Evolutionary conservation across 495 filamentous ascomycete species (phyloP), one percentile per base, ranked within the genome.

Genomic region (Glutinoglossum americanum): DNA sequence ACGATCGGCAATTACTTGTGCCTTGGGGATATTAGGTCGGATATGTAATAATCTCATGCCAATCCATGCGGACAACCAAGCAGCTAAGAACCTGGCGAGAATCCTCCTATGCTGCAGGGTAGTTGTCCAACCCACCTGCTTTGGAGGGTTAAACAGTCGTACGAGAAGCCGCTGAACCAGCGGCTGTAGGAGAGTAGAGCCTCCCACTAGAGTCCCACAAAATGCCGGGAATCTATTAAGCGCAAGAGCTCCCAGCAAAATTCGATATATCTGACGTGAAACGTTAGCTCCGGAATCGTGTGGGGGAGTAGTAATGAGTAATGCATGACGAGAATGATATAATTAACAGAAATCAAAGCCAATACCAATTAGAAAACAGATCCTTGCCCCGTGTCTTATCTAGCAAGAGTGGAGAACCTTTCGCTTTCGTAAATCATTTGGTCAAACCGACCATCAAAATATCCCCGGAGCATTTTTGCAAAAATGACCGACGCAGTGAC

Each of bases 181-280:
- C 17, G 60, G 19, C 48, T 83, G 80, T n/a, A 92, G 68, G 51
- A 89, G 62, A 17, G 83, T 86, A 59, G 82, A 86, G 30, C 85
- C 84, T 37, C 85, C 87, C 49, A 90, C 76, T 19, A 92, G 68
- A 17, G 73, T 68, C 11, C 78, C 89, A 69, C 89, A 94, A 65
- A 88, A 92, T 6, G 86, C 79, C 32, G 89, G 85, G 64, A 94
- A 92, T 41, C 82, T 69, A 62, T 73, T 66, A 23, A 70, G 48
- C 25, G 69, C 69, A 26, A 75, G 54, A 54, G 72, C 62, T 56
- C 64, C 63, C 39, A 64, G 65, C 28, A 78, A 60, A 53, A 72
- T 63, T 26, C 61, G 63, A 51, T 59, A 60, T 45, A 75, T 56
- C 73, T 76, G 55, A 54, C 17, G 57, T 4, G 23, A 53, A 27